A percentile compares a stretch with the other conserved stretches of the same genome.
Conservation (phyloP, 2,329 filamentous ascomycete species). For the Balansia obtecta region DNA sequence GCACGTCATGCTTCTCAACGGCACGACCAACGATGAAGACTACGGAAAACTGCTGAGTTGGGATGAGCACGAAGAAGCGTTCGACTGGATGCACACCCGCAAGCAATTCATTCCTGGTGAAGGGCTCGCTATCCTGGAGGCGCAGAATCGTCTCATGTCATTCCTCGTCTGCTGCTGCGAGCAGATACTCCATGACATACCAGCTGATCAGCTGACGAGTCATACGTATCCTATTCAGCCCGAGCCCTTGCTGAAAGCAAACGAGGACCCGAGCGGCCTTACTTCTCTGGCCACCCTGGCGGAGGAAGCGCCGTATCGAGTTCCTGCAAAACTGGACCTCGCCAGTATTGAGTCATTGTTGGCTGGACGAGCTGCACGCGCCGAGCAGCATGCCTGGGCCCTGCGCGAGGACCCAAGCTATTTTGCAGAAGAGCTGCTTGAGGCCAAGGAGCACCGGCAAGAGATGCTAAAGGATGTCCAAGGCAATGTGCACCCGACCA, state of each 20-base stretch:
- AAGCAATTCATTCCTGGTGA: conserved; percentile 30
- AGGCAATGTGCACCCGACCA: conserved; percentile 17
- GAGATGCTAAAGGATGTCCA: conserved; percentile 29
- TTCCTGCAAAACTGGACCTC: conserved; percentile 34
- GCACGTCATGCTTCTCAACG: conserved; percentile 23
- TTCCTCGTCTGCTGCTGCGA: conserved; percentile 38
- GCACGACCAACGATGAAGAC: conserved; percentile 11
- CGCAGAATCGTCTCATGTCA: conserved; percentile 31
- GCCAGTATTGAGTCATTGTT: conserved; percentile 30
- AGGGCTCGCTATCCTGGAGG: conserved; percentile 37
- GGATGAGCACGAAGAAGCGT: conserved; percentile 23
- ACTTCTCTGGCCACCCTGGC: conserved; percentile 27
- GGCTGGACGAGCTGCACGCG: conserved; percentile 24
- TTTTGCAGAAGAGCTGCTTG: conserved; percentile 32
- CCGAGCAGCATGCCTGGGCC: conserved; percentile 41
- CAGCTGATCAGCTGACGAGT: conserved; percentile 15
- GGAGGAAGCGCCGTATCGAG: conserved; percentile 39
- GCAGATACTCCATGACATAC: conserved; percentile 39
- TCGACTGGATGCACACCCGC: conserved; percentile 20
- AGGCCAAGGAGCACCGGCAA: conserved; percentile 32
- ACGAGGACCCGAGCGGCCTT: conserved; percentile 19
- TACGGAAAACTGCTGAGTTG: conserved; percentile 26
- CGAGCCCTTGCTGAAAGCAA: conserved; percentile 21
- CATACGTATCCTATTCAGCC: conserved; percentile 22
- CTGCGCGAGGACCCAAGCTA: conserved; percentile 48